These are phyloP conservation scores for Ceriops decandra DNA, from an alignment of 345 rosid genomes.

Conservation along the genomic window DNA sequence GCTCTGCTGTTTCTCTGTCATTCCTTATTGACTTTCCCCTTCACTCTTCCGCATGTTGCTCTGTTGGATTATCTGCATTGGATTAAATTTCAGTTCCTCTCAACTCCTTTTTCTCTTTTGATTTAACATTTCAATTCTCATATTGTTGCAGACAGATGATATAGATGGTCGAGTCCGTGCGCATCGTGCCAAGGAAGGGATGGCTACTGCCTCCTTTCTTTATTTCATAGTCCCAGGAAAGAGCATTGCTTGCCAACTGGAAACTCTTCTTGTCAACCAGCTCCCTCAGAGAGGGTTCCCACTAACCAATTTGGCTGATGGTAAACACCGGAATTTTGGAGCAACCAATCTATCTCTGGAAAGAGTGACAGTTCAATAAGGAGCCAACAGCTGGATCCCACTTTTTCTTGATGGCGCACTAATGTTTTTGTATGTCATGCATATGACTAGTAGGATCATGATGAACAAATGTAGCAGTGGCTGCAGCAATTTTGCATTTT, in stretches of 20 bases:
- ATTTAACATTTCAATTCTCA: neutral
- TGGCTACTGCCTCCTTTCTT: slow-evolving; percentile 65
- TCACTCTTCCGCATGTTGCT: no score
- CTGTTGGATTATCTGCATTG: no score
- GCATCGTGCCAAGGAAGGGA: slow-evolving; percentile 65
- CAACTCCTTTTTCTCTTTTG: neutral
- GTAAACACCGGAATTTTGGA: slow-evolving; percentile 90
- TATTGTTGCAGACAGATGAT: slow-evolving; percentile 72
- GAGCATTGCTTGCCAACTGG: slow-evolving; percentile 87
- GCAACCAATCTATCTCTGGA: slow-evolving; percentile 36
- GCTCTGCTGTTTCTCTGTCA: no score
- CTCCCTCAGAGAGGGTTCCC: slow-evolving; percentile 57
- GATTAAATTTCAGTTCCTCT: neutral
- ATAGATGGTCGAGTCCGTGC: slow-evolving; percentile 73
- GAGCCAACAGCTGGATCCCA: neutral
- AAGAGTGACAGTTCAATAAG: slow-evolving; percentile 28
- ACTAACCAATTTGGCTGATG: slow-evolving; percentile 71
- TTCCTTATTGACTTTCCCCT: no score
- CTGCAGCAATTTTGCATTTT: slow-evolving; percentile 47
- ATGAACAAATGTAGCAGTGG: slow-evolving; percentile 20
- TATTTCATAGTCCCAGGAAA: slow-evolving; percentile 82
- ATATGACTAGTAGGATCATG: neutral
- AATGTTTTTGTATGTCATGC: neutral
- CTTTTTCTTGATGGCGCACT: slow-evolving; percentile 10
- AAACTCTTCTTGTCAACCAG: slow-evolving; percentile 91